Evolutionary conservation across 345 rosid genomes (phyloP), one percentile per base, ranked within the genome.

Genomic region (Acer negundo): DNA sequence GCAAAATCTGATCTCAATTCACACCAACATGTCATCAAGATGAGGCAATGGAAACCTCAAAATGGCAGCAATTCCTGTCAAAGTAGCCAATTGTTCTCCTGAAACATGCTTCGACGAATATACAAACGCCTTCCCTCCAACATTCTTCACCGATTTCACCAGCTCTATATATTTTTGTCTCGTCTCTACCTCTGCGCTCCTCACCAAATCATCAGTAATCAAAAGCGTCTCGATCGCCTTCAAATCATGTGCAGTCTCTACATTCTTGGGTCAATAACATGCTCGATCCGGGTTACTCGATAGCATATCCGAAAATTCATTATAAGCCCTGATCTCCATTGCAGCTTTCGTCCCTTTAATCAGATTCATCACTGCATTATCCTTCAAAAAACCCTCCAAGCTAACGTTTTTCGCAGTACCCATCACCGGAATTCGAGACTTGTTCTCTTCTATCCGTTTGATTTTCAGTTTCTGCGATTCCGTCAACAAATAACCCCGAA

Each of bases 111-210:
- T 46, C 7, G 69, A 56, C 10, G 76, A 80, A 42, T 38, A 65
- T 3, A 71, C 44, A 7, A 65, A 15, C 7, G 55, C 80, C 19
- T 76, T 76, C 69, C 83, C 79, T 26, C 77, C 73, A 0, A 67
- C 62, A 16, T 56, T 38, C 76, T 72, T 71, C 69, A 80, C 80
- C 2, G 83, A 55, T 71, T 59, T 80, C 13, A 71, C 77, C 58
- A 80, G n/a, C 49, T 72, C 69, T 35, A 26, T 23, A 4, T 70
- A 64, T 15, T 58, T 80, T 2, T 16, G n/a, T 62, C 73, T 64
- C 69, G 12, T 20, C 1, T 12, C 69, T 6, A 20, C 47, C 38
- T 80, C 79, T 3, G 16, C 38, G 23, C 16, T 19, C 76, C 12
- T 65, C 11, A 80, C 10, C 69, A 75, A 58, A 20, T 80, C 77